Evolutionary conservation across 768 basidiomycete species (phyloP).

Genomic region (Daedaleopsis sinensis): DNA sequence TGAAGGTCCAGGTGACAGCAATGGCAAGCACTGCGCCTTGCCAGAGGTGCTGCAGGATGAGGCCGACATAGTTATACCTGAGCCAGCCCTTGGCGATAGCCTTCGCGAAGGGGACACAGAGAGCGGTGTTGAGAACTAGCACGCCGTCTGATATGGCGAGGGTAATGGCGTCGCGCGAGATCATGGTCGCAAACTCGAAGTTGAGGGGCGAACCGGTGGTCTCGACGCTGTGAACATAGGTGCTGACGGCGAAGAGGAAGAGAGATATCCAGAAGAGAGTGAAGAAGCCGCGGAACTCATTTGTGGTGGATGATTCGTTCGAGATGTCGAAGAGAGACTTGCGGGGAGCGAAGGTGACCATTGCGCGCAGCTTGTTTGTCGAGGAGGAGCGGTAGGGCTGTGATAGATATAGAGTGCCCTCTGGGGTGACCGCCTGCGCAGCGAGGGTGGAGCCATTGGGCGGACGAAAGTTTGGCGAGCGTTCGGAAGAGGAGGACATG

Average conservation of each 20-base stretch:
- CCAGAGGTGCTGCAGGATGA: conserved; percentile 76
- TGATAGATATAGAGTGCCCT: conserved; percentile 74
- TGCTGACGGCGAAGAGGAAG: conserved; percentile 78
- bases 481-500: not conserved
- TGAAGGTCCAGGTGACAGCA: conserved; percentile 89
- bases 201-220: conserved; percentile 78
- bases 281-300: conserved; percentile 96
- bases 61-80: conserved; percentile 74
- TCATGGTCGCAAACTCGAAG: conserved; percentile 80
- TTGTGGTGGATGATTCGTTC: conserved; percentile 71
- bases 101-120: conserved; percentile 85
- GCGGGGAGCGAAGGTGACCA: conserved; percentile 86
- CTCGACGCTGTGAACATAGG: conserved; percentile 78
- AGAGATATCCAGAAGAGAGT: conserved; percentile 92
- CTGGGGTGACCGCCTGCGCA: conserved; percentile 39
- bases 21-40: conserved; percentile 75
- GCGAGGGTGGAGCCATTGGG: conserved; percentile 3
- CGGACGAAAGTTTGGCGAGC: not conserved
- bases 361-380: conserved; percentile 77
- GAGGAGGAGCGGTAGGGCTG: conserved; percentile 74
- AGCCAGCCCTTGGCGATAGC: conserved; percentile 80
- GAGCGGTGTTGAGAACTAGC: conserved; percentile 72
- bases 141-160: conserved; percentile 85
- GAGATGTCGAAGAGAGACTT: conserved; percentile 83
- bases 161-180: conserved; percentile 82